phyloP scores from a whole-genome alignment of 176 grass and related monocot species.

The barley (Hordeum vulgare) region DNA sequence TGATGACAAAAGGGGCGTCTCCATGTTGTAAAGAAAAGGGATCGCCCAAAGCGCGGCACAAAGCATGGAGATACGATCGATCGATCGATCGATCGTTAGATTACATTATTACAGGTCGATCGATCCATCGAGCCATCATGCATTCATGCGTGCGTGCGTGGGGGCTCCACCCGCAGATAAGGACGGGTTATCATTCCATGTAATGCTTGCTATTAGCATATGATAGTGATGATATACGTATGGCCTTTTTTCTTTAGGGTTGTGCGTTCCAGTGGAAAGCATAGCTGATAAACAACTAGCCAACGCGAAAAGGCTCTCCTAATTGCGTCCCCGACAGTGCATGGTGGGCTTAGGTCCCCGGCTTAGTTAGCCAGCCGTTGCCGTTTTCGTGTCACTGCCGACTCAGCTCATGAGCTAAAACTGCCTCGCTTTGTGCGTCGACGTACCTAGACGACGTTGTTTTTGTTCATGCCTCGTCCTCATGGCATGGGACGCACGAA shows the following conservation, averaged over 20 bases:
- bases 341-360: conserved; percentile 20
- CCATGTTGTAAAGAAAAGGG: conserved; percentile 25
- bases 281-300: neutral
- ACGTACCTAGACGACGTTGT: neutral
- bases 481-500: neutral
- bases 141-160: conserved; percentile 4
- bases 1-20: conserved; percentile 32
- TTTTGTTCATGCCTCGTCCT: neutral
- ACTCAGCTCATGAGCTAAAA: conserved; percentile 11
- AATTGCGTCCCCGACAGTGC: neutral
- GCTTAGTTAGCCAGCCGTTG: neutral
- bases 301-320: neutral
- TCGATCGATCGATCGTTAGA: neutral
- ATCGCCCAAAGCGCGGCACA: neutral
- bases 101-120: neutral
- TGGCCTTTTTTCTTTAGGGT: neutral
- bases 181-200: conserved; percentile 2
- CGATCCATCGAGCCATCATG: neutral
- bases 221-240: neutral
- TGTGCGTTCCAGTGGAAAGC: conserved; percentile 41
- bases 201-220: conserved; percentile 12
- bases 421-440: neutral
- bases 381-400: conserved; percentile 33
- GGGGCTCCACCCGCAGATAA: conserved; percentile 36
- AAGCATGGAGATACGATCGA: conserved; percentile 25